These are phyloP conservation scores for Mortierella sp. DNA, from an alignment of 371 early-diverging fungal species.

Conservation along the genomic window DNA sequence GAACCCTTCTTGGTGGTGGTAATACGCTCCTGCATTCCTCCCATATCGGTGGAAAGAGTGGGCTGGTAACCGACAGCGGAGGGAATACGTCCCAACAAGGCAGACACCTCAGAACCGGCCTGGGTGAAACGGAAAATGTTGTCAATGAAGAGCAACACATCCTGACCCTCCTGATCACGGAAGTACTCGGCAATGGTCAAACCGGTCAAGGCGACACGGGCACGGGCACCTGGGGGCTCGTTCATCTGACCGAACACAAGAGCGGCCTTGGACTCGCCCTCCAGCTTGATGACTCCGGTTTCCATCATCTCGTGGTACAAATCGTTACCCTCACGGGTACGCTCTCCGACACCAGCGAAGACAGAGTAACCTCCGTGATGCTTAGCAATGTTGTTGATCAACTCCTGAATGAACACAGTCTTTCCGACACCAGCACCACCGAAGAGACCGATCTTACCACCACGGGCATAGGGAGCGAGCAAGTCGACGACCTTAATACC, in stretches of 20 bases:
- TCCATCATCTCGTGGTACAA: constrained; percentile 98
- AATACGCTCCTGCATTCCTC: constrained; percentile 99
- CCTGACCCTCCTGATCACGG: constrained; percentile 99
- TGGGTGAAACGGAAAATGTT: constrained; percentile 99
- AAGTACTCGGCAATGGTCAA: constrained; percentile 99
- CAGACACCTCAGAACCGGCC: constrained; percentile 96
- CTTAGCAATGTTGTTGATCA: constrained; percentile 98
- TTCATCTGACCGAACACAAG: constrained; percentile 99
- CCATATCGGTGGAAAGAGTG: constrained; percentile 82
- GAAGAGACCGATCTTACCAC: constrained; percentile 99
- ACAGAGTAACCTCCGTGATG: constrained; percentile 99
- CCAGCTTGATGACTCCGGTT: constrained; percentile 95
- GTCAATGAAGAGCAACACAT: constrained; percentile 99
- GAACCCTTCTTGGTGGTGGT: constrained; percentile 99
- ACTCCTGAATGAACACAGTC: constrained; percentile 98
- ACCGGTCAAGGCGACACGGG: constrained; percentile 98
- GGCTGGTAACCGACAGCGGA: constrained; percentile 99
- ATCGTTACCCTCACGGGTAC: constrained; percentile 99
- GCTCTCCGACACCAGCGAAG: constrained; percentile 97
- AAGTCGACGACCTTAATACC: constrained; percentile 99
- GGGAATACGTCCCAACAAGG: constrained; percentile 98
- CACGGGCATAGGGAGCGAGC: constrained; percentile 97
- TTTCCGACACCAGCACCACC: constrained; percentile 99
- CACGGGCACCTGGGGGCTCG: constrained; percentile 99
- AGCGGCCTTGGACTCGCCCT: constrained; percentile 95